These are phyloP conservation scores for Delonix regia DNA, from an alignment of 306 rosid genomes.

Conservation along the genomic window DNA sequence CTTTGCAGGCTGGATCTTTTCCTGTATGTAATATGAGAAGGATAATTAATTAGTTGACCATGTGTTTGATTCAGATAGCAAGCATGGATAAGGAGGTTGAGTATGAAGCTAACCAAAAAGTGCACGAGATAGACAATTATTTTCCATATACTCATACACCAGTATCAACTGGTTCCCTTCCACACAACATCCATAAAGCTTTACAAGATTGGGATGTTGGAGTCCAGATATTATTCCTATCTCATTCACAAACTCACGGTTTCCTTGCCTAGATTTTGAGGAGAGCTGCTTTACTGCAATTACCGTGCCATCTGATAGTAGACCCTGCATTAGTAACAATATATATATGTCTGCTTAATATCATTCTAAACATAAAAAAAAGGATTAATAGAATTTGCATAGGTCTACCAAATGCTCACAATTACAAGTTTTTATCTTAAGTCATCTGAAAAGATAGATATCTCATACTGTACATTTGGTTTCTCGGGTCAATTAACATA, in stretches of 20 bases:
- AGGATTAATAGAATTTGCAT: neutral
- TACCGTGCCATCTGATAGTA: constrained; percentile 75
- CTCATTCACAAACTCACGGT: constrained; percentile 92
- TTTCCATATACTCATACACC: constrained; percentile 92
- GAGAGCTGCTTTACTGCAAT: constrained; percentile 95
- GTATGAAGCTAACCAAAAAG: constrained; percentile 73
- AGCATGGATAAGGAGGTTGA: constrained; percentile 12
- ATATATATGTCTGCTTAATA: constrained; percentile 1
- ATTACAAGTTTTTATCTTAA: neutral
- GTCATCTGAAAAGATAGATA: constrained; percentile 6
- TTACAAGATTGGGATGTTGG: constrained; percentile 94
- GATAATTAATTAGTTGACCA: constrained; percentile 19
- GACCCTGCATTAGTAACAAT: constrained; percentile 65
- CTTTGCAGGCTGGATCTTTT: constrained; percentile 53
- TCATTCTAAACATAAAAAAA: constrained; percentile 21
- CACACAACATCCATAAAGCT: constrained; percentile 88
- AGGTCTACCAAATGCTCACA: neutral
- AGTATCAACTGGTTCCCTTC: constrained; percentile 88
- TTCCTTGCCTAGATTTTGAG: constrained; percentile 95
- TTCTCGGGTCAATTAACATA: constrained; percentile 13
- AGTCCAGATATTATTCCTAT: constrained; percentile 94
- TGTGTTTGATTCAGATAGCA: constrained; percentile 15
- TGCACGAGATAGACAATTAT: constrained; percentile 82
- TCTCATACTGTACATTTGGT: neutral
- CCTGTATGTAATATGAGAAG: constrained; percentile 48